Conservation (phyloP, 208 protist genomes). For the Strigomonas culicis region DNA sequence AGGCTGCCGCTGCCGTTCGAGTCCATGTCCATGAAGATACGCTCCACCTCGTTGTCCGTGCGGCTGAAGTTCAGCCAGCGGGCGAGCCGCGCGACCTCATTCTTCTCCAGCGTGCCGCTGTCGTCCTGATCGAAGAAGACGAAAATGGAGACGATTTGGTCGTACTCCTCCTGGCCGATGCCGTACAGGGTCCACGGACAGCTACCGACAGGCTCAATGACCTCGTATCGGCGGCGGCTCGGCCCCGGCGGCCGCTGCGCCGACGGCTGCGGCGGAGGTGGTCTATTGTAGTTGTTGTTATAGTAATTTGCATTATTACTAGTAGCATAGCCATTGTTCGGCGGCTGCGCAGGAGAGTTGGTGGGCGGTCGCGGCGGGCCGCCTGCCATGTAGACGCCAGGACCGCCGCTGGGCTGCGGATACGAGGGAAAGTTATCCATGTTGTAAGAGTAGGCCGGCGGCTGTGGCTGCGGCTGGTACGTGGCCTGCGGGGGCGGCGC, state of each 20-base stretch:
- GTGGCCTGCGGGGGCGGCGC: constrained; percentile 9
- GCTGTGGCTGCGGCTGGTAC: too few species aligned
- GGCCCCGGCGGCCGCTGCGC: background rate
- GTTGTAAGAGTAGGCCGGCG: constrained; percentile 12
- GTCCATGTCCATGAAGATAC: constrained; percentile 83
- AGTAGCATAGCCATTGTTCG: background rate
- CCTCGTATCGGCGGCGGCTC: constrained; percentile 20
- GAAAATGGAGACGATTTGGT: constrained; percentile 80
- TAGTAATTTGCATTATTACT: background rate
- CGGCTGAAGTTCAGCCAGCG: constrained; percentile 81
- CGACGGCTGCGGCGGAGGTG: constrained; percentile 7
- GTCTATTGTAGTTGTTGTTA: constrained; percentile 12
- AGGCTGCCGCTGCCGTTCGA: constrained; percentile 46
- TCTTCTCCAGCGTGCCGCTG: constrained; percentile 45
- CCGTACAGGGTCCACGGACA: constrained; percentile 58
- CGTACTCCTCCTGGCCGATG: constrained; percentile 72
- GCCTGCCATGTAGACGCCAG: too few species aligned
- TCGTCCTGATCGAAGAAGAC: constrained; percentile 80
- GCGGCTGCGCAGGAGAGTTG: background rate
- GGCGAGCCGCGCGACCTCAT: constrained; percentile 58
- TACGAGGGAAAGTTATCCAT: background rate
- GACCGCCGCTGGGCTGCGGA: background rate
- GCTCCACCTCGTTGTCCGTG: constrained; percentile 52
- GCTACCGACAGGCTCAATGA: constrained; percentile 39
- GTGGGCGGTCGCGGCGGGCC: background rate